Evolutionary conservation across 2,329 filamentous ascomycete genomes (phyloP), one percentile per base, ranked within the genome.

Genomic region (Claviceps pazoutovae): DNA sequence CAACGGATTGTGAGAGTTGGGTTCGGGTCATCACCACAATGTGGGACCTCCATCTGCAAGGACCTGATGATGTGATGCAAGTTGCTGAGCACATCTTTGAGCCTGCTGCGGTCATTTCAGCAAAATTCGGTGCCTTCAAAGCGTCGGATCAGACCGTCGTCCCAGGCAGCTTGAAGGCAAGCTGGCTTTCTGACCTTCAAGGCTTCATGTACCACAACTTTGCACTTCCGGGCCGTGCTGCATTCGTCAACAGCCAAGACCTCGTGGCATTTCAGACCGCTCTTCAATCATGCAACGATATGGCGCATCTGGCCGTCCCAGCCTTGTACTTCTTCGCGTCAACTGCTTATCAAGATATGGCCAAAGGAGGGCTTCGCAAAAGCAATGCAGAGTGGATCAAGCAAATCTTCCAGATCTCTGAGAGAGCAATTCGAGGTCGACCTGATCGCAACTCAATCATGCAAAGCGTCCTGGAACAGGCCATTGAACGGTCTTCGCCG

Each of bases 31-130:
- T 75, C 44, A 64, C 66, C 4, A 61, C 66, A 0, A 60, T 80
- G 4, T 82, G 78, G 78, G 68, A 73, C 19, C 65, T 81, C 5
- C 78, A 76, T 56, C 64, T 75, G n/a, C 74, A 75, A 54, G 71
- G 68, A 17, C 63, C 63, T 4, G 65, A 68, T 26, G 78, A 80
- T 57, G 66, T 65, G 2, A 54, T 69, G 7, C 72, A 78, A 41
- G 73, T 79, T 26, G 74, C 76, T 2, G 66, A 62, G 2, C 64
- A 72, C 48, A 62, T 79, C 5, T 75, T 75, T 44, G 58, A 62
- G 0, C 62, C 69, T 54, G 52, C 61, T 30, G 61, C 64, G 34
- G 49, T 54, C 36, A 62, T 78, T 30, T 57, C 78, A 1, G 66
- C 65, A 14, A 71, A 66, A 49, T 53, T 78, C 5, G 66, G 67